A percentile compares a stretch with the other conserved stretches of the same genome.
These are phyloP conservation scores for Coniferiporia weirii DNA, from an alignment of 1,284 basidiomycete species.

Conservation along the genomic window DNA sequence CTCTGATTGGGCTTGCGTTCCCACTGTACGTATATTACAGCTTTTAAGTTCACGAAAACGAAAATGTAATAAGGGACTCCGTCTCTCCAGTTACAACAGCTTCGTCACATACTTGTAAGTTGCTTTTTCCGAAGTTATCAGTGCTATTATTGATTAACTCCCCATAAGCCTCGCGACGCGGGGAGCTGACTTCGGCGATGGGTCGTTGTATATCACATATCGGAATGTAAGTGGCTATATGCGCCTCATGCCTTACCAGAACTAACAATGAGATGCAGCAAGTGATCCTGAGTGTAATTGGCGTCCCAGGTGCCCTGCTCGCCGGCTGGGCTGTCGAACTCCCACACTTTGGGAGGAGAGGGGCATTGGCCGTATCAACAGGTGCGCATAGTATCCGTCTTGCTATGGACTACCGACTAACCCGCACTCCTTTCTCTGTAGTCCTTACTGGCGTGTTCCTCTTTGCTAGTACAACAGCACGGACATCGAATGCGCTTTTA, in stretches of 20 bases:
- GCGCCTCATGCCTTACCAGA: not conserved
- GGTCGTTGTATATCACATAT: constrained; percentile 58
- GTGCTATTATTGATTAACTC: not conserved
- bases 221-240: constrained; percentile 47
- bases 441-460: constrained; percentile 69
- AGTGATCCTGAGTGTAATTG: constrained; percentile 63
- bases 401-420: not conserved
- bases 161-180: constrained; percentile 45
- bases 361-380: constrained; percentile 57
- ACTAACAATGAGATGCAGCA: constrained; percentile 33
- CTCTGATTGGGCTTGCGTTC: constrained; percentile 69
- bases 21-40: constrained; percentile 43
- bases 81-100: constrained; percentile 44
- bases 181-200: constrained; percentile 59
- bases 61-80: constrained; percentile 2
- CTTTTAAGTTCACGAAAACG: not conserved
- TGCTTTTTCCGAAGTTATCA: not conserved
- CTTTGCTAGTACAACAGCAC: constrained; percentile 65
- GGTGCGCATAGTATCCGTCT: constrained; percentile 29
- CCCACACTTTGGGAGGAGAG: constrained; percentile 54
- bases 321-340: constrained; percentile 59
- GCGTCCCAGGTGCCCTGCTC: constrained; percentile 60
- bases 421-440: constrained; percentile 30
- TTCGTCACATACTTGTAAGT: constrained; percentile 60
- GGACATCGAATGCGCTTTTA: constrained; percentile 59